Evolutionary conservation across 108 stramenopile genomes (phyloP).

Genomic region (Cyclotella sp.): DNA sequence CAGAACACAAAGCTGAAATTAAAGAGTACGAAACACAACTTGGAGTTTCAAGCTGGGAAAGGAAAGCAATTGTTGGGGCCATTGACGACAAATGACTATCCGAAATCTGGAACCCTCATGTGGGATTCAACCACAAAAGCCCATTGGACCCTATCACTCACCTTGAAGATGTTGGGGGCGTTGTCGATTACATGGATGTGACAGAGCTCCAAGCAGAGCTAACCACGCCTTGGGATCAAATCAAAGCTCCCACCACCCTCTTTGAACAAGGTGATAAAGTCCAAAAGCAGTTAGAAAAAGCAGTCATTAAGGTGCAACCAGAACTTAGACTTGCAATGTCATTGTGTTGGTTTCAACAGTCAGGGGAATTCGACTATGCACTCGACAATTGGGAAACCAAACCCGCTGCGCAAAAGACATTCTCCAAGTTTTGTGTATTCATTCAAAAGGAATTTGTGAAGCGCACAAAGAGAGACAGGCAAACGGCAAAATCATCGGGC

Average conservation of each 20-base stretch:
- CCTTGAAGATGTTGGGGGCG: constrained; percentile 4
- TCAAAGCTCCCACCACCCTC: constrained; percentile 7
- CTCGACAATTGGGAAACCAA: too few relatives aligned
- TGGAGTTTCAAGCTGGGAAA: neutral
- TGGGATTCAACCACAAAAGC: constrained; percentile 25
- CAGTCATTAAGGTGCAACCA: too few relatives aligned
- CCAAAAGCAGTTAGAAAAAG: too few relatives aligned
- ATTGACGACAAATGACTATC: constrained; percentile 25
- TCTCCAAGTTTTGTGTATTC: too few relatives aligned
- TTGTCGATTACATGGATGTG: constrained; percentile 16
- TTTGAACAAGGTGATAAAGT: too few relatives aligned
- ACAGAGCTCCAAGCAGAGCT: constrained; percentile 1
- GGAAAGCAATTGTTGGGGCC: constrained; percentile 11
- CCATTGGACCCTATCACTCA: constrained; percentile 10
- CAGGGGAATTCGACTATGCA: too few relatives aligned
- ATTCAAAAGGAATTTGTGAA: too few relatives aligned
- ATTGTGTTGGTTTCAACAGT: too few relatives aligned
- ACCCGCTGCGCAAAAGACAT: too few relatives aligned
- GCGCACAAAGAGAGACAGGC: too few relatives aligned
- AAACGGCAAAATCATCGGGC: too few relatives aligned
- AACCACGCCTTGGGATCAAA: neutral
- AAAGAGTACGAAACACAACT: constrained; percentile 7
- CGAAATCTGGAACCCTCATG: constrained; percentile 11
- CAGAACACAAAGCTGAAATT: constrained; percentile 26
- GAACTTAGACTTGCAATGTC: too few relatives aligned